Evolutionary conservation across 805 yeast genomes (phyloP).

Genomic region (Metschnikowia rubicola): DNA sequence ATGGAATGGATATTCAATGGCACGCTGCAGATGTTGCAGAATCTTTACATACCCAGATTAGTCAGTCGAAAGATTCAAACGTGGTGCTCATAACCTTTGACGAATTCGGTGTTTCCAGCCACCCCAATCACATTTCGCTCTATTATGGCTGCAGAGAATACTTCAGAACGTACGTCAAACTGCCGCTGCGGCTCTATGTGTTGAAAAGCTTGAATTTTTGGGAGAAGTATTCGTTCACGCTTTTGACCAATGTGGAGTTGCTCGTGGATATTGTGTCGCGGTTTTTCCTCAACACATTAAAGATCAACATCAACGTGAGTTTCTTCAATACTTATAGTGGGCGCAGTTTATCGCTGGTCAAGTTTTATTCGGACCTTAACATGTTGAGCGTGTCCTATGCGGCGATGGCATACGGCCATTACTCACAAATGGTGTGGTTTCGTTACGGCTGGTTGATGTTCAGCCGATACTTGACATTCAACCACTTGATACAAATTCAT

Average conservation of each 20-base stretch:
- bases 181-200: slow-evolving; percentile 21
- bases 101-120: slow-evolving; percentile 74
- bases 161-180: slow-evolving; percentile 16
- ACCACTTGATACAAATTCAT: slow-evolving; percentile 49
- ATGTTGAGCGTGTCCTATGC: slow-evolving; percentile 46
- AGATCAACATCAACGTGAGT: slow-evolving; percentile 36
- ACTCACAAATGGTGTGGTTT: slow-evolving; percentile 93
- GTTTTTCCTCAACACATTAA: slow-evolving; percentile 28
- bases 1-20: slow-evolving; percentile 73
- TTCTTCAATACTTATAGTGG: slow-evolving; percentile 26
- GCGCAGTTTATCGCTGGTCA: slow-evolving; percentile 26
- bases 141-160: slow-evolving; percentile 46
- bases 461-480: slow-evolving; percentile 74
- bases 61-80: slow-evolving; percentile 14
- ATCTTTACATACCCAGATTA: slow-evolving; percentile 30
- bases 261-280: slow-evolving; percentile 37
- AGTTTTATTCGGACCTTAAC: slow-evolving; percentile 33
- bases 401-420: slow-evolving; percentile 81
- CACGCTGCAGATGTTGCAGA: slow-evolving; percentile 39
- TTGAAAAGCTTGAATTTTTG: slow-evolving; percentile 36
- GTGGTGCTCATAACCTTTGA: slow-evolving; percentile 74
- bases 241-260: slow-evolving; percentile 40
- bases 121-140: slow-evolving; percentile 78
- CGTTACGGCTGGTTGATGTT: slow-evolving; percentile 81
- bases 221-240: slow-evolving; percentile 50